phyloP scores from a whole-genome alignment of 495 filamentous ascomycete species.

The Annulohypoxylon bovei region DNA sequence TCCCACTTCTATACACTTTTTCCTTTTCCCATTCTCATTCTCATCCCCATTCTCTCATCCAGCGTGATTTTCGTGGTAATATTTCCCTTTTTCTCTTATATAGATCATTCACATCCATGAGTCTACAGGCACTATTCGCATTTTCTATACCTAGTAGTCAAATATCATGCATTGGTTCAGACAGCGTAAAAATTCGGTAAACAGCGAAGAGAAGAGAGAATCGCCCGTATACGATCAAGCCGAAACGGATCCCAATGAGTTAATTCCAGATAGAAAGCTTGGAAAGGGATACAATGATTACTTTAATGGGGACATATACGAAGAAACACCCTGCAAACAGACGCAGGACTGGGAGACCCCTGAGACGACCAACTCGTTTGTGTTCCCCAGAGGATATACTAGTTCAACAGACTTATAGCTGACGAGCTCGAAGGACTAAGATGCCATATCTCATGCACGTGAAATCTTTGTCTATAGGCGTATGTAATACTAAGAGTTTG shows the following conservation, averaged over 20 bases:
- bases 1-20: background rate
- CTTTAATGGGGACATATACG: slow-evolving; percentile 36
- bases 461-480: slow-evolving; percentile 6
- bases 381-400: background rate
- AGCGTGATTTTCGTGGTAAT: background rate
- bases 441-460: slow-evolving; percentile 34
- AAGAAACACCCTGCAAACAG: background rate
- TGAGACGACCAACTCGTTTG: slow-evolving; percentile 21
- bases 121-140: background rate
- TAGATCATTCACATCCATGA: background rate
- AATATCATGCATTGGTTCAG: slow-evolving; percentile 14
- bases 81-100: background rate
- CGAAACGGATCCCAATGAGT: background rate
- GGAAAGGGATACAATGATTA: slow-evolving; percentile 18
- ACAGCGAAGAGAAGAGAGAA: background rate
- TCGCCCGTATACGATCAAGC: background rate
- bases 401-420: background rate
- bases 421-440: slow-evolving; percentile 9
- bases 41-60: background rate
- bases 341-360: slow-evolving; percentile 22
- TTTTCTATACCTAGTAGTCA: background rate
- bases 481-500: background rate
- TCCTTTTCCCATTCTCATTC: background rate
- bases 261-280: slow-evolving; percentile 33
- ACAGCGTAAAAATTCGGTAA: background rate